Evolutionary conservation across 2,329 filamentous ascomycete genomes (phyloP).

Genomic region (Stachybotrys chartarum): DNA sequence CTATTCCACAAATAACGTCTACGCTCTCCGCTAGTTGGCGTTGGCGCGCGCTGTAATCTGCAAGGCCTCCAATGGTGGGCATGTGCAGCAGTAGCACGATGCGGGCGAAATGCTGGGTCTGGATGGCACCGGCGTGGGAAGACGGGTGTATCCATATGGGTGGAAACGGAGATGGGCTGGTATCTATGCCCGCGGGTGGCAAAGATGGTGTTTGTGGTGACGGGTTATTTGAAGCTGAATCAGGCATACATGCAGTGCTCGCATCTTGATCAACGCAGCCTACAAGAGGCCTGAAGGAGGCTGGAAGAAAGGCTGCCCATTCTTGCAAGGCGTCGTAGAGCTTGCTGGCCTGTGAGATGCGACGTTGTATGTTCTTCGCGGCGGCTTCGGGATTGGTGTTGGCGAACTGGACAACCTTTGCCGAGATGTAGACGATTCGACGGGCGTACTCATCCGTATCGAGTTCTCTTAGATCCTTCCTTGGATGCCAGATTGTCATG

Average conservation of each 20-base stretch:
- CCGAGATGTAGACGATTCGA: constrained; percentile 42
- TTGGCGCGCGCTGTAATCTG: constrained; percentile 29
- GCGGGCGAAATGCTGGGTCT: constrained; percentile 41
- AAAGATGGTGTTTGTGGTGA: not conserved
- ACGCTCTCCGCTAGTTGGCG: constrained; percentile 5
- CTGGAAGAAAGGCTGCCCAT: not conserved
- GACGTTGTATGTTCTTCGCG: not conserved
- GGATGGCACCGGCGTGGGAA: constrained; percentile 36
- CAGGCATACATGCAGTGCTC: not conserved
- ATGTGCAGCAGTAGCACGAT: constrained; percentile 16
- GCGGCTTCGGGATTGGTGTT: not conserved
- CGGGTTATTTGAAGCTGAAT: not conserved
- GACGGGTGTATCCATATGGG: constrained; percentile 40
- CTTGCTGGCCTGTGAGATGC: not conserved
- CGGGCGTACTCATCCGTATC: constrained; percentile 43
- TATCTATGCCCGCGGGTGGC: constrained; percentile 17
- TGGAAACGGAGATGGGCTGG: constrained; percentile 35
- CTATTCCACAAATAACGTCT: constrained; percentile 32
- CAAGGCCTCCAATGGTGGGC: constrained; percentile 19
- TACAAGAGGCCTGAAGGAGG: not conserved
- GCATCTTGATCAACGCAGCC: not conserved
- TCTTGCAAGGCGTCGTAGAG: not conserved
- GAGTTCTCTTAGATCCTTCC: constrained; percentile 36
- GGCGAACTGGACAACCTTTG: constrained; percentile 42
- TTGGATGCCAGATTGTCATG: constrained; percentile 50